Evolutionary conservation across 2,329 filamentous ascomycete species (phyloP), one percentile per base, ranked within the genome.

Genomic region (Chaetomium sp.): DNA sequence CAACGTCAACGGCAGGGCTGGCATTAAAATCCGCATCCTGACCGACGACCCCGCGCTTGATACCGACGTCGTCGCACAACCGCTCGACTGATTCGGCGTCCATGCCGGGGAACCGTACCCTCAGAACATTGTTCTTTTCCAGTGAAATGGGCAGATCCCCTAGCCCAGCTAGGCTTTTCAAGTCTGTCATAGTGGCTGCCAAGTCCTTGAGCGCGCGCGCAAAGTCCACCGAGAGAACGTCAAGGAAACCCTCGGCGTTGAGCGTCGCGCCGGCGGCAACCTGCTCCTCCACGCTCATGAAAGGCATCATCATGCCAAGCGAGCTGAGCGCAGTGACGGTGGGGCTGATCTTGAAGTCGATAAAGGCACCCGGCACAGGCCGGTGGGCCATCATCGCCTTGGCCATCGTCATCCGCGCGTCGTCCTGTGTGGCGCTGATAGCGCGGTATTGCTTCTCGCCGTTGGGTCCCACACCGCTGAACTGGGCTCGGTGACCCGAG

Each of bases 61-160:
- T 83, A n/a, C 90, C 91, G 12, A 96, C 83, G 74, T 99, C 95
- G 55, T 92, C 87, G 75, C 93, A 97, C 0, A 99, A 83, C 3
- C 83, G 82, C 74, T 96, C 92, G 0, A 97, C 90, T 0, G 91
- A 91, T 19, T 89, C 86, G 0, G 87, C 87, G 72, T 98, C 94
- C 67, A 95, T 93, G 3, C 95, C 95, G 0, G 93, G 93, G 73
- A 99, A 98, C 33, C 93, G 89, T 1, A 98, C 87, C 38, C 93
- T 87, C 4, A 97, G 79, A 0, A 86, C 84, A 1, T 86, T 86
- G 38, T 84, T 81, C 45, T 85, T 83, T 70, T 92, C 86, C 60
- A 97, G 83, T 0, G 86, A 83, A 38, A 98, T 86, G 0, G 94
- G 93, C 23, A 99, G 79, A 73, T 97, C 93, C 1, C 95, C 95